Evolutionary conservation across 2,329 filamentous ascomycete species (phyloP), one percentile per base, ranked within the genome.

Genomic region (Neonectria magnoliae): DNA sequence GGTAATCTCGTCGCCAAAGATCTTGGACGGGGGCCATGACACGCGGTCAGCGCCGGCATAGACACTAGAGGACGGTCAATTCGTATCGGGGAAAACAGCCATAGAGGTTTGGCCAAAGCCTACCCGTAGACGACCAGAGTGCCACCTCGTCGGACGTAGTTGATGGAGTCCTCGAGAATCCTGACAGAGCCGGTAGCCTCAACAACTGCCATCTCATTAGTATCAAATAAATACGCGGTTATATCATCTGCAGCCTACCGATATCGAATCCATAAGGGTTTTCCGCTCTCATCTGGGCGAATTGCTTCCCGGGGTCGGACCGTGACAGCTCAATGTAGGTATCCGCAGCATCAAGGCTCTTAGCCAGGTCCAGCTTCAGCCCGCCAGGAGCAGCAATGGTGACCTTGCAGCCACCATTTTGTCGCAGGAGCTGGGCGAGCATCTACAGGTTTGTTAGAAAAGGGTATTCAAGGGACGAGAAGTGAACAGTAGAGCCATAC

Each of bases 211-310:
- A 22, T 8, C 1, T n/a, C 31, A 54, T 75, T 64, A 75, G 66
- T 10, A 33, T n/a, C 33, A 13, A 22, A 51, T 67, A 55, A 22
- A 53, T 67, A 55, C 31, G 10, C 25, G 27, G 18, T 20, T 5
- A 18, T 5, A 13, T 10, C 9, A n/a, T 62, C 27, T 47, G 10
- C 61, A 50, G 74, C 77, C 65, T 72, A 79, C 81, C 89, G 67
- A 92, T 88, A 69, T 93, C 90, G 74, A 93, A 93, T 4, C 91
- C 91, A 72, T 92, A 88, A 0, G 90, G 90, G 77, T 93, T 88
- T 50, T 88, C 84, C 45, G 81, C 79, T 80, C 88, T 89, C 66
- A 93, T 80, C 72, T 88, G 81, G 48, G 85, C 80, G 76, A 91
- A 90, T 73, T 91, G 88, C 16, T 82, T 83, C 41, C 82, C 78